Percentiles rank a stretch among this genome's conserved stretches.
These are phyloP conservation scores for Ambrosiella xylebori DNA, from an alignment of 2,329 filamentous ascomycete species.

Conservation along the genomic window DNA sequence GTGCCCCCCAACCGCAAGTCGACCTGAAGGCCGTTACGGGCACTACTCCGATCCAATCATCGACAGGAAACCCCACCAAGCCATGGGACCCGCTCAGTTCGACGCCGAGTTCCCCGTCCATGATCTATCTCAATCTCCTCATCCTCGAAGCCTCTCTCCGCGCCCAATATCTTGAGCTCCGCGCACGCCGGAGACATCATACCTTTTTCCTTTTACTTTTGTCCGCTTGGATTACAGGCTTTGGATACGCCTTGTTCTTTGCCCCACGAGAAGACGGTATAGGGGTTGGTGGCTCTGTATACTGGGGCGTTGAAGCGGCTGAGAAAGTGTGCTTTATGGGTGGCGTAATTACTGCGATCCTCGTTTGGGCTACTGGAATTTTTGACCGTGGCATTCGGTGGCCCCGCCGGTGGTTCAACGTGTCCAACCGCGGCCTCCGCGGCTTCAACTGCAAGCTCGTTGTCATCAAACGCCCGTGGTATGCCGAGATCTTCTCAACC, in stretches of 20 bases:
- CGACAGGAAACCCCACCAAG: slow-evolving; percentile 27
- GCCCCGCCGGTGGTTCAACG: slow-evolving; percentile 78
- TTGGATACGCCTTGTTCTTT: slow-evolving; percentile 80
- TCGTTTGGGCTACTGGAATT: slow-evolving; percentile 90
- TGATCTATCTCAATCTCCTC: slow-evolving; percentile 95
- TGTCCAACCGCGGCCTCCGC: slow-evolving; percentile 76
- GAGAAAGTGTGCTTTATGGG: slow-evolving; percentile 88
- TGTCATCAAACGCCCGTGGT: slow-evolving; percentile 67
- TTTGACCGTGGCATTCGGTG: slow-evolving; percentile 92
- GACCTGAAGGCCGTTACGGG: slow-evolving; percentile 19
- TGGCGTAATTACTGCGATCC: slow-evolving; percentile 66
- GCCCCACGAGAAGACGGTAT: slow-evolving; percentile 90
- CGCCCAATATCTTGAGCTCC: slow-evolving; percentile 79
- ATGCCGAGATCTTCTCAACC: slow-evolving; percentile 57
- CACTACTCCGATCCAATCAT: slow-evolving; percentile 23
- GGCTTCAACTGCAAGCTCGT: slow-evolving; percentile 95
- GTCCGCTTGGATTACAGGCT: slow-evolving; percentile 63
- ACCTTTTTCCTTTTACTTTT: slow-evolving; percentile 79
- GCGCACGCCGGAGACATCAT: slow-evolving; percentile 75
- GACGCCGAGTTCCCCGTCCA: slow-evolving; percentile 76
- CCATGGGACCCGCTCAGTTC: slow-evolving; percentile 56
- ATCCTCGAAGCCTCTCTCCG: slow-evolving; percentile 91
- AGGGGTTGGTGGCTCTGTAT: slow-evolving; percentile 81
- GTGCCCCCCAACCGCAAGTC: slow-evolving; percentile 52
- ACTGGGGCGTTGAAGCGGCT: slow-evolving; percentile 83